Evolutionary conservation across 768 basidiomycete species (phyloP).

Genomic region (Mycena maculata): DNA sequence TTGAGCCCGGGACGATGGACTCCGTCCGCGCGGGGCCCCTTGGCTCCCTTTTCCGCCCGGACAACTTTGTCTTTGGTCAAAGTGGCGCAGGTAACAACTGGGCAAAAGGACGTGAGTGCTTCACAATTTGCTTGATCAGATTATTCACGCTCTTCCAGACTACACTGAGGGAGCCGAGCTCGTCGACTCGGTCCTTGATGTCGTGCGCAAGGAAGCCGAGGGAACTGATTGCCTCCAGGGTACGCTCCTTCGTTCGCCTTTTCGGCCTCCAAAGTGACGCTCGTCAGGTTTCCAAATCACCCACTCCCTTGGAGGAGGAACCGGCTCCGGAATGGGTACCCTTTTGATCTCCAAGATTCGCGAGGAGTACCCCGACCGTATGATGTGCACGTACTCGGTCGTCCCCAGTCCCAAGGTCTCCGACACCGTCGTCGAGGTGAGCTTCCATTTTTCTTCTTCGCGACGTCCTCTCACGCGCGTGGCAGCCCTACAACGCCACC

Average conservation of each 20-base stretch:
- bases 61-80: conserved; percentile 99
- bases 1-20: conserved; percentile 98
- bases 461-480: neutral
- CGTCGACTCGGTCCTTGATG: conserved; percentile 97
- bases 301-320: conserved; percentile 98
- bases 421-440: conserved; percentile 97
- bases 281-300: conserved; percentile 94
- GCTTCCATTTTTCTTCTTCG: conserved; percentile 22
- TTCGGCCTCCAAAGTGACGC: conserved; percentile 5
- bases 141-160: conserved; percentile 53
- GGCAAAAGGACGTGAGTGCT: conserved; percentile 96
- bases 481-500: conserved; percentile 96
- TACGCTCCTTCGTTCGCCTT: conserved; percentile 44
- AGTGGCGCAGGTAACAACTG: conserved; percentile 99
- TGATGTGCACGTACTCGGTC: conserved; percentile 99
- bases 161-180: conserved; percentile 98
- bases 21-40: conserved; percentile 91
- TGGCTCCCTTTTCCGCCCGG: conserved; percentile 93
- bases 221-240: conserved; percentile 97
- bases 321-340: conserved; percentile 99
- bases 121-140: neutral
- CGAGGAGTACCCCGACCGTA: conserved; percentile 98
- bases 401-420: conserved; percentile 98
- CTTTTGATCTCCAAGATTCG: conserved; percentile 99
- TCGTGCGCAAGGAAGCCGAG: conserved; percentile 99